These are phyloP conservation scores for Penicillium griseofulvum DNA, from an alignment of 2,329 filamentous ascomycete genomes.

Conservation along the genomic window DNA sequence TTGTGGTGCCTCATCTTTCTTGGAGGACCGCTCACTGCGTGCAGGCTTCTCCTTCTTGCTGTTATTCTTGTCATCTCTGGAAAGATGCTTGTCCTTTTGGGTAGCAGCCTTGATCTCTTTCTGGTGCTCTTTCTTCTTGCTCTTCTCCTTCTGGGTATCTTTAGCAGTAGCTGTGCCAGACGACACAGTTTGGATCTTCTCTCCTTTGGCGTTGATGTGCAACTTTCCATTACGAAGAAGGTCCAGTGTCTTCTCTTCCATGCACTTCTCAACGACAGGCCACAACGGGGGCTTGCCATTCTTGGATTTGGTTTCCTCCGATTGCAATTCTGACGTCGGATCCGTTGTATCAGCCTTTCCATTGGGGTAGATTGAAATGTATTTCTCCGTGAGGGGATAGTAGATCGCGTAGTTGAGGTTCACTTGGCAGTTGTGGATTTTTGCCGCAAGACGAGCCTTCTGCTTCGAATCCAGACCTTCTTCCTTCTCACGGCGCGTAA, in stretches of 20 bases:
- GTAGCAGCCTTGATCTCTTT: constrained; percentile 1
- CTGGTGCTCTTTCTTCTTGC: constrained; percentile 6
- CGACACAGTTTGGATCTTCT: constrained; percentile 1
- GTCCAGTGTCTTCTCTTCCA: constrained; percentile 44
- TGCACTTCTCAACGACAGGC: constrained; percentile 45
- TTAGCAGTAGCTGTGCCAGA: neutral
- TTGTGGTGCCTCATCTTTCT: constrained; percentile 9
- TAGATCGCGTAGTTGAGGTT: constrained; percentile 64
- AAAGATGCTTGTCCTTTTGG: neutral
- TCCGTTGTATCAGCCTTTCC: constrained; percentile 21
- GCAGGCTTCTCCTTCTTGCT: constrained; percentile 10
- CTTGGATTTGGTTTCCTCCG: constrained; percentile 15
- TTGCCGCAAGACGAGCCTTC: constrained; percentile 29
- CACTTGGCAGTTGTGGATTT: constrained; percentile 52
- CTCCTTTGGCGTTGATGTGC: constrained; percentile 23
- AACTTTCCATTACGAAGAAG: constrained; percentile 43
- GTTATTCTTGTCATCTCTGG: constrained; percentile 10
- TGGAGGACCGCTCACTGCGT: neutral
- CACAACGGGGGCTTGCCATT: constrained; percentile 43
- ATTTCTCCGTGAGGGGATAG: constrained; percentile 59
- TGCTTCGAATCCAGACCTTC: constrained; percentile 26
- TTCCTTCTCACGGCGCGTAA: constrained; percentile 41
- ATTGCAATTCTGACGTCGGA: constrained; percentile 16
- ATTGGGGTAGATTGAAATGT: constrained; percentile 55
- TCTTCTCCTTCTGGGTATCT: constrained; percentile 11